Evolutionary conservation across 1,284 basidiomycete species (phyloP), one percentile per base, ranked within the genome.

Genomic region (Tausonia pullulans): DNA sequence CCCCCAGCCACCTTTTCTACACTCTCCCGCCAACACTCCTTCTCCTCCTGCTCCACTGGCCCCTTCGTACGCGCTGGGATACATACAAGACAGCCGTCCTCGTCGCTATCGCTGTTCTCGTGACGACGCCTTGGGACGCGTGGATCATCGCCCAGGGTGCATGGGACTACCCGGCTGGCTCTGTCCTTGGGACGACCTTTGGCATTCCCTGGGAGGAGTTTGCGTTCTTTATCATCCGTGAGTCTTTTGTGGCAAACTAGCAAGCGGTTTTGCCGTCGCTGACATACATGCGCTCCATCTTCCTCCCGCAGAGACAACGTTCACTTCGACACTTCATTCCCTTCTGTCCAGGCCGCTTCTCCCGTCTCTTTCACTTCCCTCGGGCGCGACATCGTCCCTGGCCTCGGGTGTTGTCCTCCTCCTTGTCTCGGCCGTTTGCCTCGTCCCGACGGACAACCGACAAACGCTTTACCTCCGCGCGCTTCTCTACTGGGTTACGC

Each of bases 71-170:
- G 4, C 44, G 41, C 5, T 54, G 43, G 5, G 61, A 62, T 16
- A 14, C 16, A 5, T 46, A 39, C 52, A 62, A 62, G 48, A 16
- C 56, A n/a, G 44, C 53, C 10, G 16, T 62, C 53, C 41, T 62
- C 43, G 16, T 56, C 13, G 43, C n/a, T 9, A 56, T 62, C 39
- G 61, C 61, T 7, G 44, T 62, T 41, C 39, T 40, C 7, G 51
- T 53, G 11, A 54, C 61, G 6, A 56, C 61, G 50, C 61, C 61
- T 6, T 62, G 61, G 61, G 61, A 62, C 53, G 45, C 53, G 4
- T 62, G 61, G 61, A 62, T 62, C 53, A 62, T 62, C 16, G 27
- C 16, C 44, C 44, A 62, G 44, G 61, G 61, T 43, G 61, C 53
- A 4, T 62, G 61, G 61, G 41, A 14, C 10, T 62, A 62, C 16